Base-by-base conservation (phyloP, 179 eudicot genomes). In the Drosera spatulata region DNA sequence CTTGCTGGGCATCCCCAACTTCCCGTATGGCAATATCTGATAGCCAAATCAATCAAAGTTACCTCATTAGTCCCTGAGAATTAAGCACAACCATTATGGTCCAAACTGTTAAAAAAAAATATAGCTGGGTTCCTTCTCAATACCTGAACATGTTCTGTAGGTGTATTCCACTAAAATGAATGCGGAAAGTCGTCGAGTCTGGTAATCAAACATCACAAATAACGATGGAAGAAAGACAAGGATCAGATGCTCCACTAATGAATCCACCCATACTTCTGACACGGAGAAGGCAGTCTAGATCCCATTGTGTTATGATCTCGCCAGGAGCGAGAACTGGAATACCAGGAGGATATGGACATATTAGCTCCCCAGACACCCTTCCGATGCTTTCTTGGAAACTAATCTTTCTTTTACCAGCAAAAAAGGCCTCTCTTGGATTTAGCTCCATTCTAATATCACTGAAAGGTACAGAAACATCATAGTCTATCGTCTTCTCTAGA, bases 271-370 rank as follows among this genome's bases (percentile, higher is more conserved):
- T 56, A 47, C 77, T 75, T 71, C 69, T 77, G 55, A 79, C 49
- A 59, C 71, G 72, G 70, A 76, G 58, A 14, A 90, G 64, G 66
- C 69, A 65, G 60, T 68, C 61, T 62, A 90, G 50, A 8, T 83
- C 77, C 55, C 39, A 47, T 58, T 76, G 68, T 0, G 89, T 77
- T 53, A 90, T 72, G 46, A 82, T 61, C 72, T 90, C 95, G 41
- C 97, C 93, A 1, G 97, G 95, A 45, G 77, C 64, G 64, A 87
- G 13, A 39, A 81, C 62, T 0, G 97, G 95, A 40, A 90, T 85
- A 38, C 97, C 97, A 1, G 97, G 97, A 42, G 97, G 97, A 50
- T 84, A 90, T 13, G 97, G 87, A 49, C 95, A 87, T 73, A 90
- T 73, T 44, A 87, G 80, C 75, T 90, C 95, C 39, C 97, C 97